Percentiles rank a stretch among this genome's conserved stretches.
phyloP scores from a whole-genome alignment of 2,329 filamentous ascomycete genomes.

The Ophiostoma triangulosporum region DNA sequence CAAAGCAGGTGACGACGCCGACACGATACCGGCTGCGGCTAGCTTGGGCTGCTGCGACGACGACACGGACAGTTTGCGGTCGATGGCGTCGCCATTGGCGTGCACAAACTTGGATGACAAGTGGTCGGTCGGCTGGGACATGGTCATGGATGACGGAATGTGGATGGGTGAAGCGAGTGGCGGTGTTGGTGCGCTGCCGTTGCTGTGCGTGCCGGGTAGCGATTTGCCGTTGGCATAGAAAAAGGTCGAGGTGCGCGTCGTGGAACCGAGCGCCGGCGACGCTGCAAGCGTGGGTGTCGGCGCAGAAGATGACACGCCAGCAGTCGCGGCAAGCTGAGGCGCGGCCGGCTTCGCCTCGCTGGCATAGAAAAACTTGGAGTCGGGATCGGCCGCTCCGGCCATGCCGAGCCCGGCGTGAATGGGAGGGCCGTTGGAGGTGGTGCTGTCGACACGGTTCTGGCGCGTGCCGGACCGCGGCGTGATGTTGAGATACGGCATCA shows the following conservation, averaged over 20 bases:
- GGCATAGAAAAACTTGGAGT: slow-evolving; percentile 83
- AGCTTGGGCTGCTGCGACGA: not conserved
- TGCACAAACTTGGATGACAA: slow-evolving; percentile 58
- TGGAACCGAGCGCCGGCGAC: slow-evolving; percentile 17
- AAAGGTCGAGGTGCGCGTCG: slow-evolving; percentile 25
- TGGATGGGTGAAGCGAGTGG: slow-evolving; percentile 6
- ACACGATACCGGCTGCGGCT: not conserved
- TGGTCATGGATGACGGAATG: slow-evolving; percentile 6
- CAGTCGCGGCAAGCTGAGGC: slow-evolving; percentile 1
- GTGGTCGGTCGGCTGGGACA: slow-evolving; percentile 10
- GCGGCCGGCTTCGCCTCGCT: slow-evolving; percentile 44
- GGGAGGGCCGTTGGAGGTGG: slow-evolving; percentile 52
- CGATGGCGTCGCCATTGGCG: slow-evolving; percentile 42
- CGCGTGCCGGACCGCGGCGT: slow-evolving; percentile 68
- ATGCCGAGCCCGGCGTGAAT: slow-evolving; percentile 25
- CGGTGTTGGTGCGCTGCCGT: not conserved
- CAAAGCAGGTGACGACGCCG: not conserved
- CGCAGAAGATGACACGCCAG: slow-evolving; percentile 7
- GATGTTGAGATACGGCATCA: slow-evolving; percentile 47
- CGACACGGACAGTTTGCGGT: slow-evolving; percentile 19
- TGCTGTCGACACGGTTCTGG: slow-evolving; percentile 54
- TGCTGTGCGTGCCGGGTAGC: slow-evolving; percentile 17
- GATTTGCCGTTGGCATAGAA: slow-evolving; percentile 38
- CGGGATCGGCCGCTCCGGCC: slow-evolving; percentile 15
- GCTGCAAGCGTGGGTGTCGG: not conserved